Evolutionary conservation across 371 early-diverging fungal genomes (phyloP).

Genomic region (Circinella umbellata): DNA sequence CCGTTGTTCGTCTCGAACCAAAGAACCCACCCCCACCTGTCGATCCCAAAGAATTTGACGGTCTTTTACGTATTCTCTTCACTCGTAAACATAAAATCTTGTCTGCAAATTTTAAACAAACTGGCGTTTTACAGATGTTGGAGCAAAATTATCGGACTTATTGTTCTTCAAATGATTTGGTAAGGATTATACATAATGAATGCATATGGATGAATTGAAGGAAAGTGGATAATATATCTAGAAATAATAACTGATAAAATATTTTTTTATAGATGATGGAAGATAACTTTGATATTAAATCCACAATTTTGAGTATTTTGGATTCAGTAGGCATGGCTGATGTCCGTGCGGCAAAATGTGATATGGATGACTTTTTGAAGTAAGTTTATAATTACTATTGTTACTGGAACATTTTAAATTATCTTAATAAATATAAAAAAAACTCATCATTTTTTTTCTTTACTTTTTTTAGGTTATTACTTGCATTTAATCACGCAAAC

Average conservation of each 20-base stretch:
- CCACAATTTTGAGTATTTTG: constrained; percentile 72
- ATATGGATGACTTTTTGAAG: constrained; percentile 89
- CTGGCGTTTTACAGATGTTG: constrained; percentile 83
- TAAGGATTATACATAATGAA: constrained; percentile 19
- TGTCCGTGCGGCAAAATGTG: constrained; percentile 90
- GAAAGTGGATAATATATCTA: no score
- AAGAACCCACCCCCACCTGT: constrained; percentile 93
- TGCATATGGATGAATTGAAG: neutral
- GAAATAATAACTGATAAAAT: no score
- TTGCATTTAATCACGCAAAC: constrained; percentile 74
- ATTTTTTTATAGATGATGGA: constrained; percentile 69
- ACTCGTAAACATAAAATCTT: constrained; percentile 98
- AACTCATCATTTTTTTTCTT: constrained; percentile 27
- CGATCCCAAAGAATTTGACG: constrained; percentile 98
- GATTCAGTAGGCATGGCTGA: constrained; percentile 72
- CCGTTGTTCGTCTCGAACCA: constrained; percentile 96
- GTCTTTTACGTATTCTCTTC: constrained; percentile 94
- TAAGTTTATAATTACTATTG: constrained; percentile 25
- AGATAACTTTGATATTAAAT: constrained; percentile 84
- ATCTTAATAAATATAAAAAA: constrained; percentile 19
- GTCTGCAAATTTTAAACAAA: constrained; percentile 90
- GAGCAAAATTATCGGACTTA: constrained; percentile 95
- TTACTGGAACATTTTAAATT: neutral
- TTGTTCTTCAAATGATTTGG: constrained; percentile 77
- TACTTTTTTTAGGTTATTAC: constrained; percentile 60